Base-by-base conservation (phyloP, 805 yeast genomes). In the Lipomyces kockii region DNA sequence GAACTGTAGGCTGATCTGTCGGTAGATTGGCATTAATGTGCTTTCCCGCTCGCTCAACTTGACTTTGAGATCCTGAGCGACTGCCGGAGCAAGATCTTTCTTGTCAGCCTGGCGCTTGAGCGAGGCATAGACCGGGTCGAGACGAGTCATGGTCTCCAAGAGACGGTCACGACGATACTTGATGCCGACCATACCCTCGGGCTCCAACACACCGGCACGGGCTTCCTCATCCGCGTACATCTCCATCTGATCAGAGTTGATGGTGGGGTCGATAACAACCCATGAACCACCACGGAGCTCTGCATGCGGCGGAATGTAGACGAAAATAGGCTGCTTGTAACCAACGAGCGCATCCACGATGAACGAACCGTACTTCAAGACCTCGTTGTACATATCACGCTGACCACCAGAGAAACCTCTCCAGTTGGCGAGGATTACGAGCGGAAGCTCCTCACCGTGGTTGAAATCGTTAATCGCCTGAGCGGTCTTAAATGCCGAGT, bases 391-490 rank as follows among this genome's bases (percentile, higher is more conserved):
- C 99, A 95, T 95, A 81, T 95, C 99, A 79, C 98, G 91, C 84
- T 95, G 99, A 79, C 99, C 99, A 84, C 99, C 99, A 73, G 98
- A 92, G 88, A 95, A 95, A 77, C 99, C 99, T 88, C 99, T 91
- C 99, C 99, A 95, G 86, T 95, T 95, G 68, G 99, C 99, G 74
- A 95, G 83, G 73, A 95, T 92, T 97, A 95, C 91, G 80, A 95
- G 84, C 71, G 99, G 99, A 77, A 95, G 85, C 81, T 93, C 94
- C 81, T 95, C 99, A 84, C 99, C 99, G 78, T 92, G 83, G 85
- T 95, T 95, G 87, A 95, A 95, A 79, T 95, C 99, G 73, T 89
- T 89, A 75, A 95, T 94, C 27, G 99, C 98, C 83, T 95, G 99
- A 2, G 99, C 97, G 57, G 99, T 95, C 87, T 95, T 95, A 86